These are phyloP conservation scores for Talaromyces piceae DNA, from an alignment of 2,329 filamentous ascomycete species.

Conservation along the genomic window DNA sequence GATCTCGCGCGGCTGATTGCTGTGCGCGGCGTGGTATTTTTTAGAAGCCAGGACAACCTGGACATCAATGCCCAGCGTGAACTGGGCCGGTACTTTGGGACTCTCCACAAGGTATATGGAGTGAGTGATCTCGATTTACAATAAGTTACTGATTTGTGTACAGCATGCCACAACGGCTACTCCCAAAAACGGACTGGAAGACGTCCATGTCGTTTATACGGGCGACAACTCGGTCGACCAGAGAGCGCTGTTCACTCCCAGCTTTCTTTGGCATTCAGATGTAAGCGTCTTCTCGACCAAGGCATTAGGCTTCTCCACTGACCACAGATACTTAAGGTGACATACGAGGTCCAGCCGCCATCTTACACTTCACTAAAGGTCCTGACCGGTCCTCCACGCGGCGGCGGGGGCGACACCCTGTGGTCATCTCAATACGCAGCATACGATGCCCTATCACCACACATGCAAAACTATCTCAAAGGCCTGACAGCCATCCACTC, in stretches of 20 bases:
- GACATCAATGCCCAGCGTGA: slow-evolving; percentile 47
- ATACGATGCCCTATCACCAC: slow-evolving; percentile 49
- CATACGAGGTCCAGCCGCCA: slow-evolving; percentile 51
- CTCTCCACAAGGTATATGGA: slow-evolving; percentile 38
- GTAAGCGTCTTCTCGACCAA: slow-evolving; percentile 24
- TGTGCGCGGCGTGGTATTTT: slow-evolving; percentile 51
- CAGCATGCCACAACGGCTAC: slow-evolving; percentile 48
- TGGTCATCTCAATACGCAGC: slow-evolving; percentile 54
- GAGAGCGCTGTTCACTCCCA: slow-evolving; percentile 47
- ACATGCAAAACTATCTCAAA: slow-evolving; percentile 53
- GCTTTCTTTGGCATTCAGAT: slow-evolving; percentile 50
- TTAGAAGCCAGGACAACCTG: slow-evolving; percentile 49
- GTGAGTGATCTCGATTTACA: not conserved
- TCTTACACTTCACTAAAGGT: slow-evolving; percentile 52
- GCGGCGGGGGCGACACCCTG: slow-evolving; percentile 51
- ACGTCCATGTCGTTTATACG: slow-evolving; percentile 51
- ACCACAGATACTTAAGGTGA: slow-evolving; percentile 32
- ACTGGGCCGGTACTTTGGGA: slow-evolving; percentile 47
- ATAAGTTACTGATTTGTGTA: slow-evolving; percentile 7
- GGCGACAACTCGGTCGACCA: slow-evolving; percentile 48
- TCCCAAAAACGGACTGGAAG: slow-evolving; percentile 45
- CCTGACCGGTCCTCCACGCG: slow-evolving; percentile 46
- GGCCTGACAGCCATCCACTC: slow-evolving; percentile 50
- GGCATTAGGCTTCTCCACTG: slow-evolving; percentile 3
- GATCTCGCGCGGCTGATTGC: slow-evolving; percentile 49